Evolutionary conservation across 768 basidiomycete species (phyloP).

Genomic region (Mycena haematopus): DNA sequence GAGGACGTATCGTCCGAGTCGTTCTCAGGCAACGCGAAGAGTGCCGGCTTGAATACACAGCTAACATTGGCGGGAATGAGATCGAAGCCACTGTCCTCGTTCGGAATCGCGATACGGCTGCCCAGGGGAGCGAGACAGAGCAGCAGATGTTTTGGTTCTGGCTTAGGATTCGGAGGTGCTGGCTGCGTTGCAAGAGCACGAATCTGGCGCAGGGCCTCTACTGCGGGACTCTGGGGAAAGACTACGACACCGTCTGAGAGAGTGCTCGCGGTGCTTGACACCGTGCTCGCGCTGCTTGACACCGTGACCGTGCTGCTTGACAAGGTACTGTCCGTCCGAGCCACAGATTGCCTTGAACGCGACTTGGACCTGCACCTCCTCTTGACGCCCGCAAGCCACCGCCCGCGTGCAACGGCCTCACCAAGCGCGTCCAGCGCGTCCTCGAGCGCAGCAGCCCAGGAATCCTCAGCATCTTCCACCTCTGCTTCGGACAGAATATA

Average conservation of each 20-base stretch:
- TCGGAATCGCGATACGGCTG: conserved; percentile 35
- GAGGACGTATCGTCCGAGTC: conserved; percentile 37
- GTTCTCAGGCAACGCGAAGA: conserved; percentile 45
- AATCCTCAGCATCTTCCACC: conserved; percentile 42
- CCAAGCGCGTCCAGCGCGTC: conserved; percentile 55
- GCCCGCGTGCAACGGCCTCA: conserved; percentile 43
- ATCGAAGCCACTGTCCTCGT: conserved; percentile 50
- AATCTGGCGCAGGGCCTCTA: conserved; percentile 34
- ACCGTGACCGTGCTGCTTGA: conserved; percentile 3
- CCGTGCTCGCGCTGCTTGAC: neutral
- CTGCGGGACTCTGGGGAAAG: conserved; percentile 13
- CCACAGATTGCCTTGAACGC: conserved; percentile 28
- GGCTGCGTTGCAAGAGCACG: conserved; percentile 36
- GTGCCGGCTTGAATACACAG: conserved; percentile 53
- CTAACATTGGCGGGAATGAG: conserved; percentile 44
- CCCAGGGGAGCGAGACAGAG: conserved; percentile 55
- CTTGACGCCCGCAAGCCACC: conserved; percentile 56
- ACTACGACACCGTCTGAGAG: conserved; percentile 10
- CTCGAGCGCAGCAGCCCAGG: conserved; percentile 54
- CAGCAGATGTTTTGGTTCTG: conserved; percentile 51
- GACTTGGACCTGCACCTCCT: conserved; percentile 31
- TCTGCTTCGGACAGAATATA: conserved; percentile 47
- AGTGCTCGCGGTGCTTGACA: conserved; percentile 4
- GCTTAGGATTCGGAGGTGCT: conserved; percentile 34
- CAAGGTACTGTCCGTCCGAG: conserved; percentile 28